Evolutionary conservation across 139 green algal genomes (phyloP).

Genomic region (Tetraselmis striata): DNA sequence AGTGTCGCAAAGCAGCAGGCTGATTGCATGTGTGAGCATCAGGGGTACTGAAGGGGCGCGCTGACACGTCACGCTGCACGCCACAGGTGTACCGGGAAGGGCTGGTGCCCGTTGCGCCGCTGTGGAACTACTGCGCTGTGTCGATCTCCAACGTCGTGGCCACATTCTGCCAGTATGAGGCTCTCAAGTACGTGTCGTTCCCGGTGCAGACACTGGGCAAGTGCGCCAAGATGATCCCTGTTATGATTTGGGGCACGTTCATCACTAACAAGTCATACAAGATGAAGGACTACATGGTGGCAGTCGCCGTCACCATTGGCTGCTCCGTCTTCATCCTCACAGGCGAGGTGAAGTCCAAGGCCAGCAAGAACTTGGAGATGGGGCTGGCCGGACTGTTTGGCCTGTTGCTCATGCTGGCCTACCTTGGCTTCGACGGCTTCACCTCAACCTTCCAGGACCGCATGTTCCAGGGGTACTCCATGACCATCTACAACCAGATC

Average conservation of each 20-base stretch:
- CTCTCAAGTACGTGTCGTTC: constrained; percentile 95
- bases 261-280: constrained; percentile 85
- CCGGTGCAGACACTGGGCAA: constrained; percentile 92
- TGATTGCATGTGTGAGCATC: too few species aligned
- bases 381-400: constrained; percentile 31
- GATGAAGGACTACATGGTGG: constrained; percentile 69
- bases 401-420: constrained; percentile 81
- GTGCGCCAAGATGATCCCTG: constrained; percentile 95
- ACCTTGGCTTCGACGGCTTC: constrained; percentile 95
- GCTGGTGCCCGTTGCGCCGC: constrained; percentile 45
- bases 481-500: constrained; percentile 93
- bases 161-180: constrained; percentile 97
- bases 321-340: constrained; percentile 78
- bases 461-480: constrained; percentile 90
- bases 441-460: constrained; percentile 96
- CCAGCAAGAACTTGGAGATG: constrained; percentile 5
- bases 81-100: constrained; percentile 18
- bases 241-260: constrained; percentile 94
- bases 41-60: too few species aligned
- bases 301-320: constrained; percentile 68
- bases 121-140: constrained; percentile 64
- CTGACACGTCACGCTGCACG: too few species aligned
- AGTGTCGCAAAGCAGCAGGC: too few species aligned
- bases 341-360: constrained; percentile 39
- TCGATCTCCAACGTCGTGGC: constrained; percentile 89